These are phyloP conservation scores for Chrysosporium keratinophilum DNA, from an alignment of 2,329 filamentous ascomycete genomes.

Conservation along the genomic window DNA sequence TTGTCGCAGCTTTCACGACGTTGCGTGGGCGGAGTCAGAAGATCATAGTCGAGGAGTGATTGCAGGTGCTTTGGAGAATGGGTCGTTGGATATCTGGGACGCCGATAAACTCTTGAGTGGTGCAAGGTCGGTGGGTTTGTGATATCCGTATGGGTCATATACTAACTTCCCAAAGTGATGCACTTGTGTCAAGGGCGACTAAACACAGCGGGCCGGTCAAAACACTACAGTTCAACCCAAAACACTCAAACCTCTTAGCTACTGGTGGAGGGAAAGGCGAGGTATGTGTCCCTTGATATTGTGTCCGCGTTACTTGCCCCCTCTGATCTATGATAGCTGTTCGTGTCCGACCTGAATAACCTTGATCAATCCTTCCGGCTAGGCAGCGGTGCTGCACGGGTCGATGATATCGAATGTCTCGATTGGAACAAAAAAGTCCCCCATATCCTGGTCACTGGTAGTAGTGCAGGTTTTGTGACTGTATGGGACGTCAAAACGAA, in stretches of 20 bases:
- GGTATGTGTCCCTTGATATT: slow-evolving; percentile 22
- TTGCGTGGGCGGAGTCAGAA: slow-evolving; percentile 81
- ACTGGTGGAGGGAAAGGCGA: slow-evolving; percentile 92
- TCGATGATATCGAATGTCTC: slow-evolving; percentile 89
- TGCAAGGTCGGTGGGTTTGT: slow-evolving; percentile 35
- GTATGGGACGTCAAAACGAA: slow-evolving; percentile 98
- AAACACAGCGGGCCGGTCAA: slow-evolving; percentile 93
- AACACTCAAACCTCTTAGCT: slow-evolving; percentile 80
- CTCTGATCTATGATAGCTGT: slow-evolving; percentile 45
- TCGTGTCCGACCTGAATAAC: slow-evolving; percentile 89
- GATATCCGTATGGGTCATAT: neutral
- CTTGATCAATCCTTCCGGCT: slow-evolving; percentile 77
- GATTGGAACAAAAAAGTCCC: slow-evolving; percentile 98
- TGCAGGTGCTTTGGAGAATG: slow-evolving; percentile 89
- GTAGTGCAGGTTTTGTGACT: slow-evolving; percentile 86
- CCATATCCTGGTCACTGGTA: slow-evolving; percentile 90
- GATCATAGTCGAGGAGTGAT: slow-evolving; percentile 78
- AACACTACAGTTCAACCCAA: slow-evolving; percentile 90
- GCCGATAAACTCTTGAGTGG: slow-evolving; percentile 56
- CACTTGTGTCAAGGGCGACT: slow-evolving; percentile 73
- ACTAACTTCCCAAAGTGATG: slow-evolving; percentile 44
- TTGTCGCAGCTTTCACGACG: slow-evolving; percentile 72
- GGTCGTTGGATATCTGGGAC: slow-evolving; percentile 87
- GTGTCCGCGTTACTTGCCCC: neutral
- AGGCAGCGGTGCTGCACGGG: slow-evolving; percentile 75